Conservation (phyloP, 768 basidiomycete genomes). For the Podaxis mareebaensis region DNA sequence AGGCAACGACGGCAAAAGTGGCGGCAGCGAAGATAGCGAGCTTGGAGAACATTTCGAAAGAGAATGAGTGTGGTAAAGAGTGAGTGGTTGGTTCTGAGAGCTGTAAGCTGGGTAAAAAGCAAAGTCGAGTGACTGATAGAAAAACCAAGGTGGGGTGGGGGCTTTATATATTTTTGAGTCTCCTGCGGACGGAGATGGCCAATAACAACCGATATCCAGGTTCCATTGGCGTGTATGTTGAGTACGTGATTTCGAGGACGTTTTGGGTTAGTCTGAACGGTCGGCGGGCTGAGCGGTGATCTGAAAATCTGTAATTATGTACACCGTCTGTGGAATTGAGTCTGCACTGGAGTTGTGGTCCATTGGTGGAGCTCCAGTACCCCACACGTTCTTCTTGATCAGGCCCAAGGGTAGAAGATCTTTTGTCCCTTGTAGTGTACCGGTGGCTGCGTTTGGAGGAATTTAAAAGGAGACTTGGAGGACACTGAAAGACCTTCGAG, state of each 20-base stretch:
- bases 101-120: not conserved
- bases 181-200: not conserved
- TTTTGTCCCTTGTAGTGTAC: too few relatives aligned
- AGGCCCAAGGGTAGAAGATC: too few relatives aligned
- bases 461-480: too few relatives aligned
- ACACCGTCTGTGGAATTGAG: too few relatives aligned
- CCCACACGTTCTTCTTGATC: too few relatives aligned
- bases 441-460: too few relatives aligned
- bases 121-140: not conserved
- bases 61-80: constrained; percentile 5
- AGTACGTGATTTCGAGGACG: not conserved
- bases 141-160: not conserved
- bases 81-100: not conserved
- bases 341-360: too few relatives aligned
- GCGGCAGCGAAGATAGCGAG: constrained; percentile 10
- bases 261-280: not conserved
- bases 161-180: not conserved
- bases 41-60: constrained; percentile 10
- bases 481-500: too few relatives aligned
- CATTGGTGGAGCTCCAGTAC: too few relatives aligned
- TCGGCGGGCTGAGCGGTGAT: too few relatives aligned
- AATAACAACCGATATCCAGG: not conserved
- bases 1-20: constrained; percentile 11
- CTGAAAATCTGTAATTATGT: too few relatives aligned
- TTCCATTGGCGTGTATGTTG: not conserved